Evolutionary conservation across 441 rosid species (phyloP), one percentile per base, ranked within the genome.

Genomic region (Pelargonium exstipulatum): DNA sequence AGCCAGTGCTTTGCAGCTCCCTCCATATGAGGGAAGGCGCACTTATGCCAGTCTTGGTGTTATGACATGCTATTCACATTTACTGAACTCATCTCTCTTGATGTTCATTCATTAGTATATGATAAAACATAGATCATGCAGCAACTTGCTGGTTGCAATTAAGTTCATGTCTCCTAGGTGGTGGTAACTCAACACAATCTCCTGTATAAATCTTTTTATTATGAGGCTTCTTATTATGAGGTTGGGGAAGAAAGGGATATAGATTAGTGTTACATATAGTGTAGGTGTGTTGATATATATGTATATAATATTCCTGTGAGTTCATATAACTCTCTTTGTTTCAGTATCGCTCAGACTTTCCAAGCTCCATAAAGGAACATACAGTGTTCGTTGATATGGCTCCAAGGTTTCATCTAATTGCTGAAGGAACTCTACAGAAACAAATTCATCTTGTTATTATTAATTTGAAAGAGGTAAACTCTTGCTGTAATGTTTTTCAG

Each of bases 311-410:
- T 37, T 37, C 26, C 9, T 18, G 49, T 65, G 20, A 65, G 22
- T 3, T 24, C 53, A 65, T 65, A 14, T 60, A 29, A 67, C 61
- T 62, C 26, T 71, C 48, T 51, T 72, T 84, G 57, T 64, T 77
- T 61, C 89, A 92, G 98, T 92, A 95, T 79, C 92, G 90, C n/a
- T 62, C 90, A 57, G 88, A 87, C 86, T 90, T 95, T 79, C 96
- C 97, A 61, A 75, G 78, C 76, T 76, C 88, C 69, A 76, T 92
- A 67, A 95, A 88, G 78, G 99, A 92, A 73, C 85, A 82, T 83
- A 88, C 90, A 60, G 87, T 92, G 46, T 95, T 95, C 81, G 92
- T 83, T 74, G 95, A 95, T 72, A 62, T 90, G 81, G 98, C 96
- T 78, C 98, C 99, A 67, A 84, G 93, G 69, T 90, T 85, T 81